Conservation (phyloP, 495 filamentous ascomycete genomes). For the Hypoxylon lenormandii region DNA sequence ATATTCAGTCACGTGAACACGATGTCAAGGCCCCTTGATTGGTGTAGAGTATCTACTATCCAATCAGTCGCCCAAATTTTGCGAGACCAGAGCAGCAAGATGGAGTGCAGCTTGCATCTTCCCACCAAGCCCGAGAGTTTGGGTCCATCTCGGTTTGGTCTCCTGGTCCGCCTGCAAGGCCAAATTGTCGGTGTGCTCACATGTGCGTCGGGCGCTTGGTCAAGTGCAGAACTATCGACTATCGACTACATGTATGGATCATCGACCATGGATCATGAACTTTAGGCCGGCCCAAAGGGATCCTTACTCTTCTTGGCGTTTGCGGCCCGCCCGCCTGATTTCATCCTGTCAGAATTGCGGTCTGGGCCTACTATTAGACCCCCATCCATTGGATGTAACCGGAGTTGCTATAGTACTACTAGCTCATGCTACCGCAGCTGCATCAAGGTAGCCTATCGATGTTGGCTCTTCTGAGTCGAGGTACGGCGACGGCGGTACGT, state of each 20-base stretch:
- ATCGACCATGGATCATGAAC: too few relatives aligned
- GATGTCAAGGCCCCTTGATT: conserved; percentile 33
- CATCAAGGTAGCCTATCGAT: conserved; percentile 22
- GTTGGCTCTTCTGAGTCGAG: conserved; percentile 13
- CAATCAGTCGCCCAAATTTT: conserved; percentile 18
- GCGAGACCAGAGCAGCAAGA: conserved; percentile 10
- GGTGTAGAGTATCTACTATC: conserved; percentile 16
- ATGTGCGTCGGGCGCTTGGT: conserved; percentile 27
- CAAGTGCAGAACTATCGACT: conserved; percentile 17
- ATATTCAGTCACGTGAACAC: conserved; percentile 51
- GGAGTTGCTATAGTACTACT: background rate
- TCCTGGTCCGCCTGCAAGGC: conserved; percentile 14
- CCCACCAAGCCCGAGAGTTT: conserved; percentile 39
- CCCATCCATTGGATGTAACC: background rate
- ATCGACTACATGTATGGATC: too few relatives aligned
- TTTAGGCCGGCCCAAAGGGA: conserved; percentile 30
- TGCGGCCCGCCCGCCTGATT: conserved; percentile 41
- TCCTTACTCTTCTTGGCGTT: conserved; percentile 34
- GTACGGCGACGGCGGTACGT: conserved; percentile 32
- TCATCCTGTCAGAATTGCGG: conserved; percentile 43
- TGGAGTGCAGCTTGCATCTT: conserved; percentile 12
- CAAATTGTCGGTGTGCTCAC: conserved; percentile 45
- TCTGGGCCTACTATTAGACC: conserved; percentile 27
- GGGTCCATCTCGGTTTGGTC: conserved; percentile 39
- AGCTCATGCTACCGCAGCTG: conserved; percentile 19